These are phyloP conservation scores for Clitopilus passeckerianus DNA, from an alignment of 768 basidiomycete genomes.

Conservation along the genomic window DNA sequence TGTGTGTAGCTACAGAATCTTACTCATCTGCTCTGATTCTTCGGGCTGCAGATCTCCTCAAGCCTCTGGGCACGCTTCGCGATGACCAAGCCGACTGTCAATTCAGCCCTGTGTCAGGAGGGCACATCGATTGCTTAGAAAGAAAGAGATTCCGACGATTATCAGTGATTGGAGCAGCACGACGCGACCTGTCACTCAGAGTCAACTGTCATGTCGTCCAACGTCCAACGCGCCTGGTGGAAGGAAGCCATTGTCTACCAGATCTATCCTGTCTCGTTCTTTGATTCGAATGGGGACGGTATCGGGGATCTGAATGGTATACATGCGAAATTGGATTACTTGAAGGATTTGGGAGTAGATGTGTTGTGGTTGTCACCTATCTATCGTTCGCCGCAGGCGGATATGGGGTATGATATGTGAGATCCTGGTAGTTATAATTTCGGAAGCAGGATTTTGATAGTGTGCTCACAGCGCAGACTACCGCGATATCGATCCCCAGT, in stretches of 20 bases:
- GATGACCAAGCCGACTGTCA: not conserved
- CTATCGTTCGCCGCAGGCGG: conserved; percentile 60
- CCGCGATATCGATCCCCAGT: conserved; percentile 55
- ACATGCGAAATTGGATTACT: conserved; percentile 57
- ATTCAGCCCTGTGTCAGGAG: not conserved
- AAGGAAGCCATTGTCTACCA: conserved; percentile 58
- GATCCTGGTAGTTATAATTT: not conserved
- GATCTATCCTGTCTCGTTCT: conserved; percentile 69
- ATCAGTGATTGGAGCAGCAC: not conserved
- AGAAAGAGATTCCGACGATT: not conserved
- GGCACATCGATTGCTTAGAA: not conserved
- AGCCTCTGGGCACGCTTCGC: not conserved
- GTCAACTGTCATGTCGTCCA: not conserved
- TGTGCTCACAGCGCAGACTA: conserved; percentile 49
- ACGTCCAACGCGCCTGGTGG: conserved; percentile 38
- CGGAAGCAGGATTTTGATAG: not conserved
- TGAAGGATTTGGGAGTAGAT: conserved; percentile 63
- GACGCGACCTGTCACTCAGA: not conserved
- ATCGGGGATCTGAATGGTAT: conserved; percentile 70
- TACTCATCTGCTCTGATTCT: not conserved
- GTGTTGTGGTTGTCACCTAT: conserved; percentile 71
- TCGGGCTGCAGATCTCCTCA: not conserved
- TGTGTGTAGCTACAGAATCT: not conserved
- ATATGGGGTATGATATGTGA: conserved; percentile 75
- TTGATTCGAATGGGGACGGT: conserved; percentile 69